Evolutionary conservation across 2,329 filamentous ascomycete genomes (phyloP).

Genomic region (Meredithiella fracta): DNA sequence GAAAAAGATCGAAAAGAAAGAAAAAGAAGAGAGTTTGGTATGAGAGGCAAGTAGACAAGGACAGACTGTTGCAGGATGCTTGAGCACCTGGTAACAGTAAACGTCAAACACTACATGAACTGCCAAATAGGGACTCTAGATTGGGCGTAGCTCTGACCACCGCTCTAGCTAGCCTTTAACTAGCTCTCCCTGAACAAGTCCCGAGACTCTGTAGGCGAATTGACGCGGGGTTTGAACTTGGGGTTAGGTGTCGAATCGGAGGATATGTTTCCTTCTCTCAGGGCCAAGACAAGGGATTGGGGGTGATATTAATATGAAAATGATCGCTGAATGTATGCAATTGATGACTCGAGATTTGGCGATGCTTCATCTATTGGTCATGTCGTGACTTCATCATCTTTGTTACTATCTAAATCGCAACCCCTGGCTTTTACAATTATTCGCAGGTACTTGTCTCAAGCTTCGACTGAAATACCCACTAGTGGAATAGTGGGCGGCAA

Average conservation of each 20-base stretch:
- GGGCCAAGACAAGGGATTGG: too few species aligned
- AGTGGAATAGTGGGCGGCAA: not conserved
- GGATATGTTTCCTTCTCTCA: not conserved
- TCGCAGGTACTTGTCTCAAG: not conserved
- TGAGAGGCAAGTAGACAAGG: slow-evolving; percentile 5
- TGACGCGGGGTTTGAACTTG: not conserved
- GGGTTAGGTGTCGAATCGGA: not conserved
- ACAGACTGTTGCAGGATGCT: slow-evolving; percentile 5
- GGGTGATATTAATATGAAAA: too few species aligned
- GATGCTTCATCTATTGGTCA: too few species aligned
- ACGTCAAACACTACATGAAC: slow-evolving; percentile 5
- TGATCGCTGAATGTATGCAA: too few species aligned
- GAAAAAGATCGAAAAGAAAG: slow-evolving; percentile 1
- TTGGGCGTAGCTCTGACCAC: not conserved
- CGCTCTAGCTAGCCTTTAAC: not conserved
- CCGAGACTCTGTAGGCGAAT: not conserved
- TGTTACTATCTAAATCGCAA: too few species aligned
- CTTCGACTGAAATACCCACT: not conserved
- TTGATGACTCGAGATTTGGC: too few species aligned
- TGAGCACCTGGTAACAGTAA: slow-evolving; percentile 1
- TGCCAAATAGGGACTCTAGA: not conserved
- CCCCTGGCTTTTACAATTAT: too few species aligned
- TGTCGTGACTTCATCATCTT: too few species aligned
- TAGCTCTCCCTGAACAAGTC: not conserved
- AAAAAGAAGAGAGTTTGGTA: slow-evolving; percentile 7